These are phyloP conservation scores for Ascoidea tarda DNA, from an alignment of 805 yeast species.

Conservation along the genomic window DNA sequence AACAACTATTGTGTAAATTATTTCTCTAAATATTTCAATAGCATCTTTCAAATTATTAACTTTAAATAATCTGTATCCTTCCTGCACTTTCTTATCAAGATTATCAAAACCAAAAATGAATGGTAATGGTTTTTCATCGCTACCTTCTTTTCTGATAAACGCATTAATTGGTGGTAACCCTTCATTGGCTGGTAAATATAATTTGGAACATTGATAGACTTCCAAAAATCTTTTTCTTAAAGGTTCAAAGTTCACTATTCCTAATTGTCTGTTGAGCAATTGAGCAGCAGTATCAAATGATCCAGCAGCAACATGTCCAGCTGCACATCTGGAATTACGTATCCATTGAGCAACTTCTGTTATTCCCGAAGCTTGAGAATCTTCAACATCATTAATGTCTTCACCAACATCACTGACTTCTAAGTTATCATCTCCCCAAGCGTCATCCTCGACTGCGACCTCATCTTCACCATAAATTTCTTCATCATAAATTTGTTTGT, in stretches of 20 bases:
- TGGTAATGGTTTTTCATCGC: conserved; percentile 45
- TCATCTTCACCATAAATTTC: conserved; percentile 30
- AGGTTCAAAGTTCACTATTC: conserved; percentile 79
- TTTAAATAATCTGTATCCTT: conserved; percentile 74
- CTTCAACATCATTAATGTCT: conserved; percentile 18
- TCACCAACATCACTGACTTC: conserved; percentile 44
- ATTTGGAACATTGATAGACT: conserved; percentile 68
- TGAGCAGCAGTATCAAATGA: conserved; percentile 94
- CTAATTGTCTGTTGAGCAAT: conserved; percentile 78
- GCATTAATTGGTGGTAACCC: conserved; percentile 61
- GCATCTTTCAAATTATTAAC: conserved; percentile 77
- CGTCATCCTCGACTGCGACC: conserved; percentile 47
- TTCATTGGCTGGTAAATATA: conserved; percentile 58
- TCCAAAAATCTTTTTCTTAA: conserved; percentile 71
- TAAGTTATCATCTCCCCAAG: conserved; percentile 74
- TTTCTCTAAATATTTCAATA: conserved; percentile 61
- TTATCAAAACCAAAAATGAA: conserved; percentile 58
- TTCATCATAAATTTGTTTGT: conserved; percentile 25
- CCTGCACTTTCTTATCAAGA: conserved; percentile 43
- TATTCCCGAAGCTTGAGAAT: conserved; percentile 18
- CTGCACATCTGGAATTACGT: conserved; percentile 79
- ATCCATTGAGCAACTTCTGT: conserved; percentile 72
- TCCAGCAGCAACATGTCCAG: conserved; percentile 91
- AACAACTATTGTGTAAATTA: conserved; percentile 63
- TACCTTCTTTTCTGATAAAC: conserved; percentile 50